Conservation (phyloP, 305 asterid genomes). For the Fraxinus sp. region DNA sequence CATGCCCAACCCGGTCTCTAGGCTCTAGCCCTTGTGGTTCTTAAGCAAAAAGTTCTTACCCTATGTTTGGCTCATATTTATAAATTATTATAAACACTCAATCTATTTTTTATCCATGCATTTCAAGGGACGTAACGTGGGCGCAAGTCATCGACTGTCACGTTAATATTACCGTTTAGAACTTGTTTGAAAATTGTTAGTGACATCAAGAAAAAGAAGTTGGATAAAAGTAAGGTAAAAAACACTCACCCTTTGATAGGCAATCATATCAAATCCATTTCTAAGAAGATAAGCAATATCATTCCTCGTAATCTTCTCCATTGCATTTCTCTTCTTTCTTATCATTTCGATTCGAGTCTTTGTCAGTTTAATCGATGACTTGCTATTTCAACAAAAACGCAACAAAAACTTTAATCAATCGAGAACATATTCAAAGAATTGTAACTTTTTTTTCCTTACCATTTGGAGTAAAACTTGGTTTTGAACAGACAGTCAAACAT, state of each 20-base stretch:
- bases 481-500: slow-evolving; percentile 70
- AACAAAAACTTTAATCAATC: background rate
- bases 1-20: background rate
- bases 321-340: slow-evolving; percentile 70
- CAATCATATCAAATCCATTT: slow-evolving; percentile 54
- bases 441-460: slow-evolving; percentile 37
- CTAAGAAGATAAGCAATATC: slow-evolving; percentile 71
- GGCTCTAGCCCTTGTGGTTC: background rate
- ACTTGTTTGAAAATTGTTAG: background rate
- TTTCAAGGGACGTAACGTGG: background rate
- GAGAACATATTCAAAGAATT: background rate
- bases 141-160: background rate
- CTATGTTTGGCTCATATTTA: background rate
- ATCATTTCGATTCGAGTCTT: slow-evolving; percentile 59
- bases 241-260: slow-evolving; percentile 67
- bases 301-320: slow-evolving; percentile 59
- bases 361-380: slow-evolving; percentile 57
- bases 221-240: background rate
- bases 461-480: slow-evolving; percentile 65
- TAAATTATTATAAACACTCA: background rate
- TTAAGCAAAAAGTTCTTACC: background rate
- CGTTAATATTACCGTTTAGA: background rate
- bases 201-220: background rate
- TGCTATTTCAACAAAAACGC: slow-evolving; percentile 40
- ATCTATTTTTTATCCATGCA: background rate